Evolutionary conservation across 2,329 filamentous ascomycete species (phyloP), one percentile per base, ranked within the genome.

Genomic region (Trichoderma endophyticum): DNA sequence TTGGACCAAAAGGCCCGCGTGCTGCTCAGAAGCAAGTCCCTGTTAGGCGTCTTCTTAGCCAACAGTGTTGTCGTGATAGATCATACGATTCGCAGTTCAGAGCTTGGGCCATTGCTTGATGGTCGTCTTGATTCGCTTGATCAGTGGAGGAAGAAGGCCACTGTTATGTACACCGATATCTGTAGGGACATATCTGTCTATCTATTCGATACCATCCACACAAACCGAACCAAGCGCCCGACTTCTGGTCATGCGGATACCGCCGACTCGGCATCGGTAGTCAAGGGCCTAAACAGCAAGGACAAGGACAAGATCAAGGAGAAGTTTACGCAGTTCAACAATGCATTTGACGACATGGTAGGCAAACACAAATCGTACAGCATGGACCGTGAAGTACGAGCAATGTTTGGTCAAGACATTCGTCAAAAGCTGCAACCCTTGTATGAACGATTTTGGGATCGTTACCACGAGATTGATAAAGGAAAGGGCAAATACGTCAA

Each of bases 401-500:
- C 89, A 74, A 89, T 92, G 82, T 88, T 98, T 77, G 91, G 90
- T 18, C 90, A 91, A 77, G 95, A 98, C 78, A 91, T 98, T 74
- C 93, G 96, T 80, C 91, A 91, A 77, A 93, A 97, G 83, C 91
- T 99, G 71, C 95, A 98, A 83, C 95, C 95, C 70, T 86, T 99
- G 15, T 99, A 99, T 83, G 92, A 92, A 74, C 89, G 96, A 60
- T 99, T 99, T 83, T 98, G 94, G 90, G 96, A 98, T 82, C 89
- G 95, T 32, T 99, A 99, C 80, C 95, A 98, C 80, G 96, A 98
- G 82, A 91, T 98, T 75, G 95, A 98, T 83, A 98, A 97, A 85
- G 96, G 96, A 73, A 97, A 95, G 83, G 95, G 95, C 76, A 99
- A 99, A 82, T 97, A 98, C 82, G 94, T 97, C 80, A 98, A 97